A percentile compares a stretch with the other conserved stretches of the same genome.
Conservation (phyloP, 805 yeast species). For the Metschnikowia amazonensis region DNA sequence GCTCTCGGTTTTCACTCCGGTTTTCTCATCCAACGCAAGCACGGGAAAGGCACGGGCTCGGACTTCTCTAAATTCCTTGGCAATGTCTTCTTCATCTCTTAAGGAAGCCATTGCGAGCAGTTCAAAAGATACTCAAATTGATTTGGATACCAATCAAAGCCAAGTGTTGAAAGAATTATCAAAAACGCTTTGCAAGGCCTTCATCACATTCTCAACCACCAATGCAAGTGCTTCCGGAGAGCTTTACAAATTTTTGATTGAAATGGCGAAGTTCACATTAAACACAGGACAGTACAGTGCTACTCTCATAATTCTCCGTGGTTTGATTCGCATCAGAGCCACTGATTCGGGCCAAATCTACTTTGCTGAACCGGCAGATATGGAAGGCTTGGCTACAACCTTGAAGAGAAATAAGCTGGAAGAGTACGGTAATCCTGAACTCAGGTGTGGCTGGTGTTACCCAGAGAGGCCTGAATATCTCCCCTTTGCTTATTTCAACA, state of each 20-base stretch:
- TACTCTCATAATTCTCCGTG: conserved; percentile 47
- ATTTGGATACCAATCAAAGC: conserved; percentile 8
- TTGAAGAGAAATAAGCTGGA: conserved; percentile 46
- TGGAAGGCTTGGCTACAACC: conserved; percentile 62
- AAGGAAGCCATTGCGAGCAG: conserved; percentile 4
- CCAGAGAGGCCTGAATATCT: conserved; percentile 56
- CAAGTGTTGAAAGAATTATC: conserved; percentile 18
- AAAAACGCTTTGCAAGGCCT: conserved; percentile 24
- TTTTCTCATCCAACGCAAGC: conserved; percentile 1
- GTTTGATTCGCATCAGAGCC: conserved; percentile 52
- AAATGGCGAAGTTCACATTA: conserved; percentile 35
- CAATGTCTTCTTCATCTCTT: not conserved
- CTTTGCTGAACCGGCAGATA: conserved; percentile 52
- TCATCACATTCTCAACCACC: conserved; percentile 22
- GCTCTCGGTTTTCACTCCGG: conserved; percentile 13
- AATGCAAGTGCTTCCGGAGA: conserved; percentile 27
- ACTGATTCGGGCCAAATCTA: conserved; percentile 44
- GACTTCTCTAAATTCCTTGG: not conserved
- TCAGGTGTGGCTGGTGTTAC: conserved; percentile 46
- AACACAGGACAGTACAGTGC: conserved; percentile 30
- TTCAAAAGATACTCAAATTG: conserved; percentile 8
- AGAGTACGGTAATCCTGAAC: conserved; percentile 6
- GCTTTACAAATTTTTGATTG: conserved; percentile 30
- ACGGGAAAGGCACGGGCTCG: not conserved
- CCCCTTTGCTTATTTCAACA: conserved; percentile 40